Conservation (phyloP, 2,329 filamentous ascomycete genomes). For the Colletotrichum cordylinicola region DNA sequence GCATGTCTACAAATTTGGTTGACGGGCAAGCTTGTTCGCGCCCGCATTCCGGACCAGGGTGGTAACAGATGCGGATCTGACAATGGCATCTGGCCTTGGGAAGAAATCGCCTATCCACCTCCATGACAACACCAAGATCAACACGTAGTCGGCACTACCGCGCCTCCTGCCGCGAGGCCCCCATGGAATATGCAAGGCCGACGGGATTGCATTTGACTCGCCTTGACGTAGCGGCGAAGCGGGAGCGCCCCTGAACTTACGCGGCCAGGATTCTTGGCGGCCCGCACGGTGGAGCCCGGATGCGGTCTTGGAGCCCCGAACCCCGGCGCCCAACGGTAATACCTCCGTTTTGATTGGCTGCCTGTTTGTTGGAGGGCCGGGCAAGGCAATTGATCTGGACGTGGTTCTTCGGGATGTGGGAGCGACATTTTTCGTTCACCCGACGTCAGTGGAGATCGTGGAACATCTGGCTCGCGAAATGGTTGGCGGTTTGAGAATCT, state of each 20-base stretch:
- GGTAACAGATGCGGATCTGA: not conserved
- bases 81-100: not conserved
- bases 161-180: not conserved
- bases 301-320: not conserved
- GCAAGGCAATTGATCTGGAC: not conserved
- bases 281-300: not conserved
- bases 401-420: slow-evolving; percentile 13
- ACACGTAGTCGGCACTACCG: not conserved
- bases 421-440: not conserved
- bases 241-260: slow-evolving; percentile 12
- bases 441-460: slow-evolving; percentile 8
- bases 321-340: slow-evolving; percentile 4
- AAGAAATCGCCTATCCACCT: not conserved
- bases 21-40: not conserved
- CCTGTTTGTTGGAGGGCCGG: not conserved
- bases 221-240: not conserved
- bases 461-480: not conserved
- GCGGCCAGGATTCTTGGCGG: slow-evolving; percentile 15
- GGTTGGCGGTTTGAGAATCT: not conserved
- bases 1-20: not conserved
- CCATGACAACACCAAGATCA: not conserved
- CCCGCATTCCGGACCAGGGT: slow-evolving; percentile 5
- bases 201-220: not conserved
- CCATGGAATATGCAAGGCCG: not conserved
- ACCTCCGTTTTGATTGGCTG: not conserved